These are phyloP conservation scores for Candida wancherniae DNA, from an alignment of 805 yeast species.

Conservation along the genomic window DNA sequence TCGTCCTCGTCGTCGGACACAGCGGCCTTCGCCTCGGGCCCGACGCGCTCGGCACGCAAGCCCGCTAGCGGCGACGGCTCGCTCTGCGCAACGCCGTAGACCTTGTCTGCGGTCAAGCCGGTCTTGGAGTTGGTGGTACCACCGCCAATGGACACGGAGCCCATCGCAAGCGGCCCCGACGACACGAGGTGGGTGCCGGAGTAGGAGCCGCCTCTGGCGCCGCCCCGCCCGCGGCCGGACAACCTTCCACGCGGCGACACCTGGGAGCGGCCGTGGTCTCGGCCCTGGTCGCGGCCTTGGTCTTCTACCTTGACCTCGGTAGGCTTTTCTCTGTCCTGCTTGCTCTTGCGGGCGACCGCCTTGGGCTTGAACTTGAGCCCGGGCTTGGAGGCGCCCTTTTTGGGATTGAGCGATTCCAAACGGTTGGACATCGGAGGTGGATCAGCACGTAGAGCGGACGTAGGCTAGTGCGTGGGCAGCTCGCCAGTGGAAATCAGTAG, in stretches of 20 bases:
- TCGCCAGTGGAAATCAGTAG: too few species aligned
- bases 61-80: slow-evolving; percentile 38
- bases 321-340: slow-evolving; percentile 80
- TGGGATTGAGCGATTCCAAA: slow-evolving; percentile 37
- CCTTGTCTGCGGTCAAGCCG: slow-evolving; percentile 26
- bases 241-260: slow-evolving; percentile 22
- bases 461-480: too few species aligned
- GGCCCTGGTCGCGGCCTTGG: slow-evolving; percentile 11
- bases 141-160: slow-evolving; percentile 45
- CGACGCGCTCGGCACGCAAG: slow-evolving; percentile 26
- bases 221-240: slow-evolving; percentile 28
- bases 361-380: slow-evolving; percentile 80
- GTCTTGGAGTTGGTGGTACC: slow-evolving; percentile 22
- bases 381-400: slow-evolving; percentile 40
- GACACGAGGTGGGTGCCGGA: slow-evolving; percentile 61
- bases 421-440: slow-evolving; percentile 32
- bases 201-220: slow-evolving; percentile 36
- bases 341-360: slow-evolving; percentile 75
- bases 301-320: slow-evolving; percentile 44
- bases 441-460: too few species aligned
- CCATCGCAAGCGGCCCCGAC: slow-evolving; percentile 70
- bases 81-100: slow-evolving; percentile 50
- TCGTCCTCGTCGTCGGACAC: slow-evolving; percentile 35
- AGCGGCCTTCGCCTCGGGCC: slow-evolving; percentile 5
- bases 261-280: slow-evolving; percentile 12